phyloP scores from a whole-genome alignment of 139 green algal genomes.

The Asterochloris sp. region DNA sequence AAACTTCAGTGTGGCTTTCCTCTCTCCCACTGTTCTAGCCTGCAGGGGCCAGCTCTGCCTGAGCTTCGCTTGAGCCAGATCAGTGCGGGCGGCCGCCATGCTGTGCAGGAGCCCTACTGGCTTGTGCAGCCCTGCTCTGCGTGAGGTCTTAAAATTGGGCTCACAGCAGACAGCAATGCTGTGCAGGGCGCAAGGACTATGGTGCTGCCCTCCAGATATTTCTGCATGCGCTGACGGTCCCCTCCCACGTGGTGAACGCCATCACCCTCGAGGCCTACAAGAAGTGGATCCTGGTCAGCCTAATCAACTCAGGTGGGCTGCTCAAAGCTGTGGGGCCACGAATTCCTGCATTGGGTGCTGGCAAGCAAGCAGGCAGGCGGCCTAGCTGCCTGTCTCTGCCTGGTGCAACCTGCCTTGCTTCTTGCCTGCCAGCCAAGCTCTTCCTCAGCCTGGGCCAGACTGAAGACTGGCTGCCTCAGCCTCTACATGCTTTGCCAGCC shows the following conservation, averaged over 20 bases:
- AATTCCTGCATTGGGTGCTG: background rate
- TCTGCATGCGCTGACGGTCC: slow-evolving; percentile 70
- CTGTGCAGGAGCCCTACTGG: background rate
- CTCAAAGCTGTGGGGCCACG: background rate
- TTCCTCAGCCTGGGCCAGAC: background rate
- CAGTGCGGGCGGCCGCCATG: background rate
- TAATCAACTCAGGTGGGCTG: slow-evolving; percentile 62
- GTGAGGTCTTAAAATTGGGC: background rate
- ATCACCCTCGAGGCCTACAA: slow-evolving; percentile 85
- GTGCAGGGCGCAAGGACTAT: slow-evolving; percentile 65
- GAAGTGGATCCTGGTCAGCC: slow-evolving; percentile 81
- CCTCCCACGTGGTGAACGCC: slow-evolving; percentile 69
- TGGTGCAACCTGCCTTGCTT: background rate
- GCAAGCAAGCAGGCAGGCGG: background rate
- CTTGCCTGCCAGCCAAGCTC: background rate
- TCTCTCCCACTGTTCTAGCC: background rate
- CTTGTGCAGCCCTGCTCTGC: background rate
- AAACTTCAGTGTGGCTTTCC: background rate
- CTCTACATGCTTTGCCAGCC: background rate
- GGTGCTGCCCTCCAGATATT: slow-evolving; percentile 69
- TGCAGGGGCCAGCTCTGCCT: background rate
- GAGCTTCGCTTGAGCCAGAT: background rate
- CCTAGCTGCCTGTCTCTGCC: background rate
- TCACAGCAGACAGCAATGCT: background rate
- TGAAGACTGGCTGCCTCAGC: background rate